Conservation (phyloP, 2,329 filamentous ascomycete genomes). For the Aspergillus eucalypticola region DNA sequence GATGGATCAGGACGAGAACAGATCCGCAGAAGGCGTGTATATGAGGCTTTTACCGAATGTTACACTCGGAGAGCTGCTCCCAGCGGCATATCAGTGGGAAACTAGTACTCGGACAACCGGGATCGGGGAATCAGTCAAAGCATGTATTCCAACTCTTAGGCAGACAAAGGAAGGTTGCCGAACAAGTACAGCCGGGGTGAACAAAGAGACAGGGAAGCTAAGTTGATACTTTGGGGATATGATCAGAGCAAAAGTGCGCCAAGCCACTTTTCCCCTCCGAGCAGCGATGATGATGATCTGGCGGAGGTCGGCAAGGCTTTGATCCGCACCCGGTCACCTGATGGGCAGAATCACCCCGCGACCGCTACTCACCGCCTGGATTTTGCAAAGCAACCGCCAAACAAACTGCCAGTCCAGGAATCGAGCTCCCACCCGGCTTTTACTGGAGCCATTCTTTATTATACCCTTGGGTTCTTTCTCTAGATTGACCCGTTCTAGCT, state of each 20-base stretch:
- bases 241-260: conserved; percentile 22
- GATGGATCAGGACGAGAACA: conserved; percentile 14
- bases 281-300: conserved; percentile 25
- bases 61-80: conserved; percentile 6
- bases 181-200: conserved; percentile 2
- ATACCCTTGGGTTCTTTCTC: neutral
- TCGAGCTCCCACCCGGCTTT: conserved; percentile 23
- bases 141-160: neutral
- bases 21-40: conserved; percentile 10
- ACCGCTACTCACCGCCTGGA: conserved; percentile 29
- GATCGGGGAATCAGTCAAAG: neutral
- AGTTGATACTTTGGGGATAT: conserved; percentile 13
- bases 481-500: neutral
- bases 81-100: conserved; percentile 1
- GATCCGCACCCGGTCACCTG: conserved; percentile 25
- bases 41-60: conserved; percentile 16
- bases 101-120: neutral
- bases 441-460: conserved; percentile 5
- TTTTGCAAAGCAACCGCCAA: conserved; percentile 32
- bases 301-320: conserved; percentile 23
- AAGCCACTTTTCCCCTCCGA: conserved; percentile 25
- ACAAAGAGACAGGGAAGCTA: conserved; percentile 11
- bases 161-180: neutral
- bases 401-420: conserved; percentile 37
- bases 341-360: conserved; percentile 29